Percentiles rank a stretch among this genome's conserved stretches.
These are phyloP conservation scores for Sonneratia alba DNA, from an alignment of 345 rosid genomes.

Conservation along the genomic window DNA sequence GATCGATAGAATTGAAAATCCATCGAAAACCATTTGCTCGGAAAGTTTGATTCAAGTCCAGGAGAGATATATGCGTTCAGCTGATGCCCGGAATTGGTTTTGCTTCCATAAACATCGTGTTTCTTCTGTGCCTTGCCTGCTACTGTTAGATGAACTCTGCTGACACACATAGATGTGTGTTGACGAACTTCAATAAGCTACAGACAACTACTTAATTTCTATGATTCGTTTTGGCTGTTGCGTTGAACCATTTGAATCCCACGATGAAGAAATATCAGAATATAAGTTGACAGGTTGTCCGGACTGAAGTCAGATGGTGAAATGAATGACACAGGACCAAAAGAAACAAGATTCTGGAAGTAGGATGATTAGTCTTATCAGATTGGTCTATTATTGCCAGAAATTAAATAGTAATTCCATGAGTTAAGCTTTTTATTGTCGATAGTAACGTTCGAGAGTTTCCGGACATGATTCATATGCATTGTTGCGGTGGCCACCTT, in stretches of 20 bases:
- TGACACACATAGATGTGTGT: too few species aligned
- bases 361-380: neutral
- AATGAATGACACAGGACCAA: too few species aligned
- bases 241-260: neutral
- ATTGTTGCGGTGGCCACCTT: neutral
- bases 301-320: neutral
- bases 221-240: neutral
- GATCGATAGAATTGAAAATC: neutral
- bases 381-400: too few species aligned
- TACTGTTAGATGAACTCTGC: neutral
- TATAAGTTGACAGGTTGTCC: neutral
- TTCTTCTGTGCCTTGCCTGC: neutral
- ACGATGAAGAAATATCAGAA: neutral
- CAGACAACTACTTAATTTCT: too few species aligned
- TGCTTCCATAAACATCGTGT: too few species aligned
- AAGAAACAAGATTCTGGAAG: too few species aligned
- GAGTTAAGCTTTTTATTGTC: too few species aligned
- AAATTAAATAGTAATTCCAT: too few species aligned
- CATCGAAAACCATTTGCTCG: neutral
- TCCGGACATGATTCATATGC: neutral
- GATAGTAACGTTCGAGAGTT: too few species aligned
- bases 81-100: neutral
- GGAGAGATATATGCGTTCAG: too few species aligned
- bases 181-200: too few species aligned
- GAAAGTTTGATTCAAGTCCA: neutral